Evolutionary conservation across 2,329 filamentous ascomycete genomes (phyloP).

Genomic region (Rhexocercosporidium sp.): DNA sequence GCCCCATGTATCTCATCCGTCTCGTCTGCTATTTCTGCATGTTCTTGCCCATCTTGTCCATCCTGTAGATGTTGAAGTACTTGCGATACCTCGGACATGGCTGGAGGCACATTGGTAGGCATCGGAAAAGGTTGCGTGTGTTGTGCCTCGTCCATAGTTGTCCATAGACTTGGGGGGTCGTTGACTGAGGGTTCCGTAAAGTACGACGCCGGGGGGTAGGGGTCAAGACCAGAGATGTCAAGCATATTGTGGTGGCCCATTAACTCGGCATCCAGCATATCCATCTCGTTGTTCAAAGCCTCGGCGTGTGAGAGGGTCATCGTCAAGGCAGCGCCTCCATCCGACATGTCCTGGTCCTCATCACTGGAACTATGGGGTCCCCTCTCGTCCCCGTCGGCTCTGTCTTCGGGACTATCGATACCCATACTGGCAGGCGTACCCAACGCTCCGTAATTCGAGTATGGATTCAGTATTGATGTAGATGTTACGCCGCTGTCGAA

Average conservation of each 20-base stretch:
- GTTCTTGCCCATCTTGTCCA: conserved; percentile 39
- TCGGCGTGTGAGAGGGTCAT: conserved; percentile 32
- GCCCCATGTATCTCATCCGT: conserved; percentile 31
- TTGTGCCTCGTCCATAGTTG: background rate
- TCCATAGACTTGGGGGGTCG: background rate
- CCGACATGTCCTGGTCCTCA: conserved; percentile 41
- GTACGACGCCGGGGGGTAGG: background rate
- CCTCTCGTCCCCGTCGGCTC: conserved; percentile 23
- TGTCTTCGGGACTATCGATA: conserved; percentile 21
- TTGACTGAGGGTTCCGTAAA: background rate
- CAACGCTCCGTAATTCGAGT: conserved; percentile 22
- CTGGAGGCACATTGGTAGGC: conserved; percentile 31
- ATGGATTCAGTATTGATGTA: conserved; percentile 2
- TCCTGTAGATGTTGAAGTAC: conserved; percentile 42
- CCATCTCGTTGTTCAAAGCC: conserved; percentile 33
- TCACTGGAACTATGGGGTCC: conserved; percentile 26
- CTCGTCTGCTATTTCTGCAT: conserved; percentile 30
- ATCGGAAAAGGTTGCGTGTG: conserved; percentile 9
- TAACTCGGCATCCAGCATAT: conserved; percentile 35
- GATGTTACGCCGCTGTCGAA: conserved; percentile 23
- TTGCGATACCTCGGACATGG: conserved; percentile 39
- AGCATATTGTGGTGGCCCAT: conserved; percentile 34
- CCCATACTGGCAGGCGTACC: conserved; percentile 28
- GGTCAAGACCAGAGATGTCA: conserved; percentile 16
- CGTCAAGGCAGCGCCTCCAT: conserved; percentile 35